phyloP scores from a whole-genome alignment of 306 rosid genomes.

The Coriaria nepalensis region DNA sequence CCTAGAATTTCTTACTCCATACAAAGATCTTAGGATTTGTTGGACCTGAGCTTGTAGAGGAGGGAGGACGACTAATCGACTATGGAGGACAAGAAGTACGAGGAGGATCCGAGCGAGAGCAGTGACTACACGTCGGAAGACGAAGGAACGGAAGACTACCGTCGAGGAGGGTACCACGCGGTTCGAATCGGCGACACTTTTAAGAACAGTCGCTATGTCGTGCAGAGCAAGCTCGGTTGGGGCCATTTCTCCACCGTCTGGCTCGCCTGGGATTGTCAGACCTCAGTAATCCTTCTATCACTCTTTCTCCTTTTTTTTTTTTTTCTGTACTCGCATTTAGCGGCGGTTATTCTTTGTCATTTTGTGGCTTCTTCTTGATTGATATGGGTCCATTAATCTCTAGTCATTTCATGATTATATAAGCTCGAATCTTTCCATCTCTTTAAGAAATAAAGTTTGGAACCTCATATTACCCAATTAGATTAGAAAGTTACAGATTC shows the following conservation, averaged over 20 bases:
- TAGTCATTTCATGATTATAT: too few relatives aligned
- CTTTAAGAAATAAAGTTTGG: too few relatives aligned
- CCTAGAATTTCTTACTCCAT: too few relatives aligned
- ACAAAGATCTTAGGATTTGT: too few relatives aligned
- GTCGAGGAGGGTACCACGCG: conserved; percentile 95
- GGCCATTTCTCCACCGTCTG: conserved; percentile 98
- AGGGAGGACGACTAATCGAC: conserved; percentile 1
- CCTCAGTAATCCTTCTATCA: conserved; percentile 27
- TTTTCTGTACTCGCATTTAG: too few relatives aligned
- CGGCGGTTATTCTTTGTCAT: not conserved
- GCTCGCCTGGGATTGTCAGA: conserved; percentile 84
- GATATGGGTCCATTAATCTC: too few relatives aligned
- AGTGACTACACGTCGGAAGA: conserved; percentile 93
- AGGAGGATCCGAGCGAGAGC: conserved; percentile 50
- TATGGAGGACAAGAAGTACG: conserved; percentile 49
- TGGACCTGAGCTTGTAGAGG: too few relatives aligned
- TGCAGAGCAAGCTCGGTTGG: conserved; percentile 96
- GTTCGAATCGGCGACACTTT: conserved; percentile 76
- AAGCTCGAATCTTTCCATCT: too few relatives aligned
- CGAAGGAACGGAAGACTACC: conserved; percentile 92
- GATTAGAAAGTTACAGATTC: too few relatives aligned
- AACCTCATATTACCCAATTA: too few relatives aligned
- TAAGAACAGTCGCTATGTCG: conserved; percentile 55
- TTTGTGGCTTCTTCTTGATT: not conserved
- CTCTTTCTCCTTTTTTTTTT: conserved; percentile 1